These are phyloP conservation scores for Ganoderma meredithae DNA, from an alignment of 1,284 basidiomycete species.

Conservation along the genomic window DNA sequence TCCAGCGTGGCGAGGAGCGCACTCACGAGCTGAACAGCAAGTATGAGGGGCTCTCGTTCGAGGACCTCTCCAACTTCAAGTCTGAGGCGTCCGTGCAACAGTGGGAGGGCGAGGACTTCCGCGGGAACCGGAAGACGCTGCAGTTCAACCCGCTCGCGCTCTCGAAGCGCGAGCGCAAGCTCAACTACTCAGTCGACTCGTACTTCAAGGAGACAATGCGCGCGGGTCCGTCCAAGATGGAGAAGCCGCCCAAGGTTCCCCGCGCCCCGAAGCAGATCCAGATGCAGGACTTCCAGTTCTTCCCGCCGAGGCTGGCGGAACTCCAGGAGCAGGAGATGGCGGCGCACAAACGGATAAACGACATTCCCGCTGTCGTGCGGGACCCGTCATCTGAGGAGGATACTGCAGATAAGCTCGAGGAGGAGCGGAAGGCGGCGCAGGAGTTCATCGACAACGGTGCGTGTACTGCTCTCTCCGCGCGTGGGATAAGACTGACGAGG, in stretches of 20 bases:
- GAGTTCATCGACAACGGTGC: constrained; percentile 86
- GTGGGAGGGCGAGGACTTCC: constrained; percentile 98
- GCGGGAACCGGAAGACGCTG: constrained; percentile 72
- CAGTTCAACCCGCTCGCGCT: constrained; percentile 89
- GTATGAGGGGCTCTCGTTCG: constrained; percentile 92
- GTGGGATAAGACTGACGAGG: background rate
- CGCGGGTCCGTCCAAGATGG: constrained; percentile 78
- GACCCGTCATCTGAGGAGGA: constrained; percentile 79
- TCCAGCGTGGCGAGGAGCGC: constrained; percentile 89
- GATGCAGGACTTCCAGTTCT: constrained; percentile 98
- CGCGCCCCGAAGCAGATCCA: constrained; percentile 91
- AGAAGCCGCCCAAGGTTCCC: constrained; percentile 86
- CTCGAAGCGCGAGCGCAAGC: constrained; percentile 95
- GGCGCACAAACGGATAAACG: constrained; percentile 80
- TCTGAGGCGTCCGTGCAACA: constrained; percentile 89
- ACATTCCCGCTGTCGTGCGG: constrained; percentile 76
- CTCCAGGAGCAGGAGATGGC: constrained; percentile 91
- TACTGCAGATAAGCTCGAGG: constrained; percentile 86
- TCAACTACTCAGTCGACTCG: constrained; percentile 93
- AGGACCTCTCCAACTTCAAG: constrained; percentile 98
- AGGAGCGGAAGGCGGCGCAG: constrained; percentile 83
- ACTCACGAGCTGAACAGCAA: constrained; percentile 91
- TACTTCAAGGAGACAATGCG: constrained; percentile 96
- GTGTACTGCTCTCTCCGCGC: constrained; percentile 15
- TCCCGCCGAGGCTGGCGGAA: constrained; percentile 82